phyloP scores from a whole-genome alignment of 176 grass and related monocot genomes.

The Raddia guianensis region DNA sequence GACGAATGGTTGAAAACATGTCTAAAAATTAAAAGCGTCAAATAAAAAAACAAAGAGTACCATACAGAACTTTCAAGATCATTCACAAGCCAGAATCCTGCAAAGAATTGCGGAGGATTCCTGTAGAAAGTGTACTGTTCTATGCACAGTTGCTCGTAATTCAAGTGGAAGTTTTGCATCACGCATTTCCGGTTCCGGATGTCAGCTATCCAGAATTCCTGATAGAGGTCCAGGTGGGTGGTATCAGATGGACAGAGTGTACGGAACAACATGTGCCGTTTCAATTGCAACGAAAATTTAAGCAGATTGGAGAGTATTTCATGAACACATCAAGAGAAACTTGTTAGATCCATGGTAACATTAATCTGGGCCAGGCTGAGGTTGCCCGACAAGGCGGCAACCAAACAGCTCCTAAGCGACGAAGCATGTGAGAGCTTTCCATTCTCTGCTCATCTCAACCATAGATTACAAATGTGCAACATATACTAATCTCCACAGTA shows the following conservation, averaged over 20 bases:
- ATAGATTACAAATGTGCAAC: neutral
- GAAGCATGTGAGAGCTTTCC: neutral
- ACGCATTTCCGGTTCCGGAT: too few relatives aligned
- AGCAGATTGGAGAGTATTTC: neutral
- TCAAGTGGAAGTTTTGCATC: too few relatives aligned
- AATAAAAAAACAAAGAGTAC: too few relatives aligned
- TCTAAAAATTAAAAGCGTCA: too few relatives aligned
- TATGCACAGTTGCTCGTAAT: neutral
- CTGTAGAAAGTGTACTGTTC: too few relatives aligned
- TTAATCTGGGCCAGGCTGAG: neutral
- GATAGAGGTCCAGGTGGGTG: neutral
- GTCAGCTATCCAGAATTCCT: neutral
- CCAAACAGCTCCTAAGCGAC: neutral
- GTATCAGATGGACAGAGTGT: neutral
- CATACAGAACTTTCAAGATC: neutral
- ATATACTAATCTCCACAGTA: conserved; percentile 18
- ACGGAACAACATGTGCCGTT: neutral
- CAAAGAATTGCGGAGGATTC: neutral
- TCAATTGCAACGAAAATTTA: neutral
- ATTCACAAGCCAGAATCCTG: neutral
- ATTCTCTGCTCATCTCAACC: neutral
- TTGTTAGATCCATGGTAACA: neutral
- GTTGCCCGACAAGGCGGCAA: too few relatives aligned
- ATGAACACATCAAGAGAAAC: neutral
- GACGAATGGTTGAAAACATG: too few relatives aligned